Percentiles rank a stretch among this genome's conserved stretches.
Evolutionary conservation across 2,329 filamentous ascomycete species (phyloP).

Genomic region (Fusarium annulatum): DNA sequence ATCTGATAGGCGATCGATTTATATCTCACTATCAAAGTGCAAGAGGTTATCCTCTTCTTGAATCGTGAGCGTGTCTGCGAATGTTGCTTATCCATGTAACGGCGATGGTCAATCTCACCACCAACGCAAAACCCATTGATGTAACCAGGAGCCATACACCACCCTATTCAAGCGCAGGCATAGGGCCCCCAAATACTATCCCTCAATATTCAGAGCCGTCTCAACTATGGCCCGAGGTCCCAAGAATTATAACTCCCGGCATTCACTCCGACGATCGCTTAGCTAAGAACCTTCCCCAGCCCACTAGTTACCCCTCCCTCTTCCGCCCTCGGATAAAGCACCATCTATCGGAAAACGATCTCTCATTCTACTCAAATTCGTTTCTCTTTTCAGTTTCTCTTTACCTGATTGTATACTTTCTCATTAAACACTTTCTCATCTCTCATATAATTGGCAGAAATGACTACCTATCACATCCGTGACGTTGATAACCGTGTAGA

Average conservation of each 20-base stretch:
- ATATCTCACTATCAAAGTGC: too few relatives aligned
- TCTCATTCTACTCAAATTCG: accelerated
- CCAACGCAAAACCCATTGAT: too few relatives aligned
- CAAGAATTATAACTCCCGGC: background rate
- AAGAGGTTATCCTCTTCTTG: too few relatives aligned
- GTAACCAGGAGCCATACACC: too few relatives aligned
- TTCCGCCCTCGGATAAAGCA: constrained; percentile 16
- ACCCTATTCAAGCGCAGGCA: too few relatives aligned
- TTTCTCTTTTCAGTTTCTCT: background rate
- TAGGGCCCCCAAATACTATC: too few relatives aligned
- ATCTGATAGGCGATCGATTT: too few relatives aligned
- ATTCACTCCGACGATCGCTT: constrained; percentile 9
- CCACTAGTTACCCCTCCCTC: constrained; percentile 20
- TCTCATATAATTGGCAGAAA: accelerated
- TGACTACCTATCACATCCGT: constrained; percentile 22
- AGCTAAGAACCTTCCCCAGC: background rate
- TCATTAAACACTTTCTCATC: background rate
- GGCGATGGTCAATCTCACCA: too few relatives aligned
- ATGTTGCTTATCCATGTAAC: too few relatives aligned
- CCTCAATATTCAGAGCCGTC: accelerated
- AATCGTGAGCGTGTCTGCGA: too few relatives aligned
- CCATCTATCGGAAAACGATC: background rate
- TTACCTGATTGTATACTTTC: accelerated
- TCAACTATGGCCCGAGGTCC: background rate
- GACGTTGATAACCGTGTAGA: constrained; percentile 23